Percentiles rank a stretch among this genome's conserved stretches.
Conservation (phyloP, 495 filamentous ascomycete genomes). For the Xylaria grammica region DNA sequence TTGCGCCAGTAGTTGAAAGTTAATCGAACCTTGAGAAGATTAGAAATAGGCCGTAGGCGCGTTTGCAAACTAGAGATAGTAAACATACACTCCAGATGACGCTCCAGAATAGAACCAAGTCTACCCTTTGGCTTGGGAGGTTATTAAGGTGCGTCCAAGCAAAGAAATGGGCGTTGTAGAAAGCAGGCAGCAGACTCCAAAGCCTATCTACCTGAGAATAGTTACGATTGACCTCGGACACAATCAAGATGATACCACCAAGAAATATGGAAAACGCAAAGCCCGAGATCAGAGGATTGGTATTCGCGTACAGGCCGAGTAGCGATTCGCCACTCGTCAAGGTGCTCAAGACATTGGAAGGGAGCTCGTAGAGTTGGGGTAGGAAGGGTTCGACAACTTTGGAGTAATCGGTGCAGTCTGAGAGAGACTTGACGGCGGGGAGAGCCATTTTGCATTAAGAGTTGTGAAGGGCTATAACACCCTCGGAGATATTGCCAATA, state of each 20-base stretch:
- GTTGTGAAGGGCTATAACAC: neutral
- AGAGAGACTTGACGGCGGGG: conserved; percentile 68
- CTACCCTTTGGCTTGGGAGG: conserved; percentile 72
- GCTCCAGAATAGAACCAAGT: conserved; percentile 74
- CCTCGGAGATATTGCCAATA: neutral
- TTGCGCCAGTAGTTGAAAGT: conserved; percentile 98
- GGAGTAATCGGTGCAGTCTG: conserved; percentile 74
- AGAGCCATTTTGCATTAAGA: conserved; percentile 60
- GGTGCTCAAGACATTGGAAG: conserved; percentile 63
- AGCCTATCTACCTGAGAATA: conserved; percentile 92
- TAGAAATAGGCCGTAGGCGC: conserved; percentile 6
- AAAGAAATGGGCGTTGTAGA: conserved; percentile 89
- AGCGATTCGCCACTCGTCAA: conserved; percentile 58
- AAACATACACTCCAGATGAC: conserved; percentile 79
- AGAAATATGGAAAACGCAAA: conserved; percentile 72
- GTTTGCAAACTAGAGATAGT: neutral
- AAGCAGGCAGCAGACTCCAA: conserved; percentile 86
- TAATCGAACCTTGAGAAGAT: conserved; percentile 57
- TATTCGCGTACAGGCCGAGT: conserved; percentile 75
- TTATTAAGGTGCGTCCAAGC: conserved; percentile 77
- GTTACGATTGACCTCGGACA: conserved; percentile 85
- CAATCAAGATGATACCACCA: conserved; percentile 70
- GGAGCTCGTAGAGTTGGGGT: conserved; percentile 75
- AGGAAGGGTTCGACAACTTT: conserved; percentile 76
- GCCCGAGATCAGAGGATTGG: conserved; percentile 84